Base-by-base conservation (phyloP, 306 rosid species). In the Citrullus mucosospermus region DNA sequence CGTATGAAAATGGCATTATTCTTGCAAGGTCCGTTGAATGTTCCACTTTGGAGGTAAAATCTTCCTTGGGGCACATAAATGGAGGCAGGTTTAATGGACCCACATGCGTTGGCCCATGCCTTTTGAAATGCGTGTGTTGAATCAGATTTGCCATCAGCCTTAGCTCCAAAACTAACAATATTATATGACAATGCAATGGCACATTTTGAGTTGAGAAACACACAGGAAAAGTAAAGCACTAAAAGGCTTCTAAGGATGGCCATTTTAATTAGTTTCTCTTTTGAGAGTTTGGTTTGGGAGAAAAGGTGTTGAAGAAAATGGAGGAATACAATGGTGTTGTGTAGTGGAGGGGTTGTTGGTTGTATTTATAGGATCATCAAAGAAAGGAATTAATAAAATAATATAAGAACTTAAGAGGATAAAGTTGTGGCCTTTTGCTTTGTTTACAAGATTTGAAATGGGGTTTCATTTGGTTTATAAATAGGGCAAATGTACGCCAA, bases 31-130 rank as follows among this genome's bases (percentile, higher is more conserved):
- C 93, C 96, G 13, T 76, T 39, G 30, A 91, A 91, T n/a, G 39
- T 87, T 0, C 41, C 79, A 18, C 59, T 55, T 5, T 30, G 79
- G 0, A 91, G 44, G 61, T 85, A 75, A 84, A 84, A 91, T 76
- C 92, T 88, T 13, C 96, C 96, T 17, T 82, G 80, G 14, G 93
- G 96, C 9, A 86, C 81, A 75, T 80, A 85, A 34, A 89, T 62
- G 6, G 84, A 79, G 15, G 93, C 36, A 5, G 88, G 78, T 1
- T 15, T 63, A 6, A 25, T 54, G 2, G 87, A 85, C 44, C 32
- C 17, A 50, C 96, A 91, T 1, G 91, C 92, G 25, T n/a, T 78
- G 1, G 56, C 15, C 96, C 96, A 91, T 10, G 92, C 85, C 50
- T 62, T 65, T 7, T 65, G 16, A 66, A 89, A 91, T 8, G 86